These are phyloP conservation scores for Rubroboletus pulcherrimus DNA, from an alignment of 768 basidiomycete genomes.

Conservation along the genomic window DNA sequence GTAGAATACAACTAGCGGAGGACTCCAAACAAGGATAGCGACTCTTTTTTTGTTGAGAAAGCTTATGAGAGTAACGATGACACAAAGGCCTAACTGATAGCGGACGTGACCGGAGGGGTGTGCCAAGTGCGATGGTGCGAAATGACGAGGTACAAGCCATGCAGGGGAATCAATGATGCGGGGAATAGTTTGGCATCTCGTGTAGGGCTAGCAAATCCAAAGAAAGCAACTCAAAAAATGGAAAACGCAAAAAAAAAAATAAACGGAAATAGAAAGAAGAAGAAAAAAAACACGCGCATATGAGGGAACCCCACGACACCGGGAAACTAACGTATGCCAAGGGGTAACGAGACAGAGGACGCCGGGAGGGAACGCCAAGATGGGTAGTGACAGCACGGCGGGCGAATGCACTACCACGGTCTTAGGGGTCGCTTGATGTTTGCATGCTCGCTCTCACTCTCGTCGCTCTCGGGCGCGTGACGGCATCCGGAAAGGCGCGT, in stretches of 20 bases:
- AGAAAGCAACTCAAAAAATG: background rate
- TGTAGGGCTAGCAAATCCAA: slow-evolving; percentile 4
- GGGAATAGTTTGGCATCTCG: slow-evolving; percentile 16
- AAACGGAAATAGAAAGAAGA: background rate
- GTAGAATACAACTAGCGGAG: slow-evolving; percentile 20
- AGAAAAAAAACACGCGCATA: background rate
- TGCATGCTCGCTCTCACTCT: slow-evolving; percentile 36
- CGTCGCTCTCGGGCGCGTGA: slow-evolving; percentile 28
- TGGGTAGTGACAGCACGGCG: background rate
- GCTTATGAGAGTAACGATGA: slow-evolving; percentile 3
- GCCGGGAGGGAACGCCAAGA: background rate
- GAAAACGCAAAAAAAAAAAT: background rate
- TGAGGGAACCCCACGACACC: background rate
- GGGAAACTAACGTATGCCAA: background rate
- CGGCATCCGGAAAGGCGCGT: slow-evolving; percentile 24
- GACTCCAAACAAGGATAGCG: background rate
- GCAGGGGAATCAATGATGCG: slow-evolving; percentile 16
- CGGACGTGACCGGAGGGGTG: background rate
- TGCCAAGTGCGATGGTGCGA: slow-evolving; percentile 8
- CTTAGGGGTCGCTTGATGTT: slow-evolving; percentile 37
- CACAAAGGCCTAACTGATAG: slow-evolving; percentile 1
- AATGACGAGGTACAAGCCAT: slow-evolving; percentile 13
- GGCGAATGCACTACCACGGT: slow-evolving; percentile 39
- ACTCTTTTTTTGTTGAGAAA: slow-evolving; percentile 7
- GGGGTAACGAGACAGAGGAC: background rate